Conservation (phyloP, 306 rosid genomes). For the apple (Malus domestica) region ASM211411v1 NC_041802.1:30004001-30004500, state of each 20-base stretch:
- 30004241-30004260: not conserved
- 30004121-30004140: not conserved
- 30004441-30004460: too few species aligned
- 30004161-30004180: not conserved
- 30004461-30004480: too few species aligned
- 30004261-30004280: not conserved
- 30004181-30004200: not conserved
- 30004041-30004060: not conserved
- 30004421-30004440: too few species aligned
- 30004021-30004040: conserved; percentile 2
- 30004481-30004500: too few species aligned
- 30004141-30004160: not conserved
- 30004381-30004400: too few species aligned
- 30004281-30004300: not conserved
- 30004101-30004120: conserved; percentile 25
- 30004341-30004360: too few species aligned
- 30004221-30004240: not conserved
- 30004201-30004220: too few species aligned
- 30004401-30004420: too few species aligned
- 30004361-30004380: too few species aligned
- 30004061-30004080: conserved; percentile 2
- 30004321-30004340: too few species aligned
- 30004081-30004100: conserved; percentile 69
- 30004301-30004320: not conserved
- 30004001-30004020: not conserved